Evolutionary conservation across 1,139 yeast species (phyloP), one percentile per base, ranked within the genome.

Genomic region (Yamadazyma diddensiae): DNA sequence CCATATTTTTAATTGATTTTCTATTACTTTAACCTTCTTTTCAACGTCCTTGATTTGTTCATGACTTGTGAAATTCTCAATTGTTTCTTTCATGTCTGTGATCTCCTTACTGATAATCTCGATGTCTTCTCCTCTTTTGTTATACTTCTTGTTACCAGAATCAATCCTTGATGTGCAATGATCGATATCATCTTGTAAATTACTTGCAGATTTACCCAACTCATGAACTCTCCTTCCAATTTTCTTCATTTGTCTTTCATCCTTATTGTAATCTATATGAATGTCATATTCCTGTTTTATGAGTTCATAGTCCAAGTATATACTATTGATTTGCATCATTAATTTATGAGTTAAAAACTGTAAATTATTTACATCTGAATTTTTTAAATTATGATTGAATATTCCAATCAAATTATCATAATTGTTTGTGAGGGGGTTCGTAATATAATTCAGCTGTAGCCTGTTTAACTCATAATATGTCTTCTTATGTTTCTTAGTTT

Each of bases 401-500:
- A 82, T 79, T 2, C 92, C 90, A 10, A 78, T 72, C 32, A 80
- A 56, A 32, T 64, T 65, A 33, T 73, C 73, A 52, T 68, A 75
- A 40, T 72, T 77, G 47, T 69, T 77, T 42, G 73, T 80, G 44
- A 78, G 60, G 2, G 86, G 87, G 46, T 80, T 82, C 15, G 80
- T 67, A 10, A 80, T 70, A 49, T 81, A 82, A 37, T 82, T 84
- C 59, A 79, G 79, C 44, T 79, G 75, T 32, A 82, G 58, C 41
- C 95, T 65, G 53, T 83, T 83, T 19, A 65, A 53, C 32, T 79
- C 77, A 48, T 85, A 86, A 50, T 73, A 82, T 6, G 70, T 50
- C 15, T 60, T 57, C 20, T 50, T 53, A 24, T 32, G 33, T 21
- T 28, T 35, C 16, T 47, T 53, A 26, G 12, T 24, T 28, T 19